Percentiles rank a stretch among this genome's conserved stretches.
phyloP scores from a whole-genome alignment of 805 yeast species.

The Yamadazyma ubonensis region DNA sequence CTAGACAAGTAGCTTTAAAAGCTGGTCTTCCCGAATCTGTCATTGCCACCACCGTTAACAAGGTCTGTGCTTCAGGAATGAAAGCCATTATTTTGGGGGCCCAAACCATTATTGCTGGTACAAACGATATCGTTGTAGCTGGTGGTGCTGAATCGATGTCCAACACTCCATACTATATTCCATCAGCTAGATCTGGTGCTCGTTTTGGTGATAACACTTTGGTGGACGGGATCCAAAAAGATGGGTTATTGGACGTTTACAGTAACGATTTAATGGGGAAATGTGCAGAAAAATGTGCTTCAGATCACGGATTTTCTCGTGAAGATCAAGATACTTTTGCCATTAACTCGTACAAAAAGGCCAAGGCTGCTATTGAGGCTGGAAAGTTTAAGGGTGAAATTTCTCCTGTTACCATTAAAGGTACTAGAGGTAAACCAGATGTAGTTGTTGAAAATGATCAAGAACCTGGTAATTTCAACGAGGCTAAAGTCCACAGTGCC shows the following conservation, averaged over 20 bases:
- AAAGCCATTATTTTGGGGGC: constrained; percentile 89
- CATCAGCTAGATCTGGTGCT: constrained; percentile 76
- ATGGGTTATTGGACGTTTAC: constrained; percentile 92
- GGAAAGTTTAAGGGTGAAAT: constrained; percentile 85
- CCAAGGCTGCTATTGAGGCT: constrained; percentile 71
- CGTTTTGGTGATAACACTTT: constrained; percentile 80
- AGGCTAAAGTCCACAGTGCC: constrained; percentile 68
- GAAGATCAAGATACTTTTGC: constrained; percentile 91
- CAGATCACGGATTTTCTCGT: constrained; percentile 72
- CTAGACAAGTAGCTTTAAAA: constrained; percentile 92
- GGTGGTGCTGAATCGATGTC: constrained; percentile 99
- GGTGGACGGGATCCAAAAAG: constrained; percentile 88
- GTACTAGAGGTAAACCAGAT: constrained; percentile 68
- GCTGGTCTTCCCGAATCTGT: constrained; percentile 81
- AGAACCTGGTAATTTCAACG: constrained; percentile 77
- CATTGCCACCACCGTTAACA: constrained; percentile 88
- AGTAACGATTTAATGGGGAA: constrained; percentile 91
- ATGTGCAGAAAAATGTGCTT: constrained; percentile 95
- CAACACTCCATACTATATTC: constrained; percentile 81
- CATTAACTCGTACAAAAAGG: constrained; percentile 78
- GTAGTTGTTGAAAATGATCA: constrained; percentile 73
- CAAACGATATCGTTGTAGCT: constrained; percentile 88
- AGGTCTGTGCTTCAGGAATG: constrained; percentile 96
- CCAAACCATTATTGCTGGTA: constrained; percentile 83
- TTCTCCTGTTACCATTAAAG: constrained; percentile 85